A percentile compares a stretch with the other conserved stretches of the same genome.
Conservation (phyloP, 108 stramenopile genomes). For the Nitzschia palea region DNA sequence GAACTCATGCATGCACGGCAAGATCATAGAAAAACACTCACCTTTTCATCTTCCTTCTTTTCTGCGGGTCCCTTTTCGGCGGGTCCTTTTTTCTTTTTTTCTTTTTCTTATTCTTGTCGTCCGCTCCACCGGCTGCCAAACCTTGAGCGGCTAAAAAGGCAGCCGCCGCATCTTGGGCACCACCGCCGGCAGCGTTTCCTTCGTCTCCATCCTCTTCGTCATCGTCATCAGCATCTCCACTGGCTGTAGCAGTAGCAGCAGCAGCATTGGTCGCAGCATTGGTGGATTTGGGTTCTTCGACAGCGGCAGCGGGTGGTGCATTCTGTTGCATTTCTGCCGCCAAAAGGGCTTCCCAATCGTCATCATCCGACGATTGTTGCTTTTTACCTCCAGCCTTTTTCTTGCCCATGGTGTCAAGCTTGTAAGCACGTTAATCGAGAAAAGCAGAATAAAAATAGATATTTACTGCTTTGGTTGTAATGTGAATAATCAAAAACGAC, state of each 20-base stretch:
- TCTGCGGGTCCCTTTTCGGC: conserved; percentile 39
- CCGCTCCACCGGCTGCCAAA: conserved; percentile 51
- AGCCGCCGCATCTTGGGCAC: conserved; percentile 68
- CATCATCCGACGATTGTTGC: conserved; percentile 37
- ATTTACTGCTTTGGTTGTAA: no score
- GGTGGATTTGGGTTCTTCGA: conserved; percentile 16
- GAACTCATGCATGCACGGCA: no score
- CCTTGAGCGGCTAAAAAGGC: conserved; percentile 83
- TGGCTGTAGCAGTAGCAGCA: conserved; percentile 14
- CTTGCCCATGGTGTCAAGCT: conserved; percentile 44
- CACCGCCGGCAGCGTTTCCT: conserved; percentile 15
- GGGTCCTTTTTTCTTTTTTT: conserved; percentile 89
- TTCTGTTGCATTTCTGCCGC: conserved; percentile 50
- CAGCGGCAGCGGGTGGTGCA: conserved; percentile 12
- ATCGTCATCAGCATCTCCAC: conserved; percentile 15
- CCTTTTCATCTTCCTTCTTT: conserved; percentile 52
- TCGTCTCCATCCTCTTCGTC: conserved; percentile 33
- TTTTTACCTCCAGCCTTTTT: conserved; percentile 35
- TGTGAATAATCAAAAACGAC: no score
- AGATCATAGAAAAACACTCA: no score
- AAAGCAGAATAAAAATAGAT: no score
- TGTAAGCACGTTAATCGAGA: no score
- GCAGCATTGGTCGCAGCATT: conserved; percentile 11
- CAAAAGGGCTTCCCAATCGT: conserved; percentile 63
- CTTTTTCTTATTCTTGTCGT: conserved; percentile 71